phyloP scores from a whole-genome alignment of 2,329 filamentous ascomycete genomes.

The Phialocephala sp. region DNA sequence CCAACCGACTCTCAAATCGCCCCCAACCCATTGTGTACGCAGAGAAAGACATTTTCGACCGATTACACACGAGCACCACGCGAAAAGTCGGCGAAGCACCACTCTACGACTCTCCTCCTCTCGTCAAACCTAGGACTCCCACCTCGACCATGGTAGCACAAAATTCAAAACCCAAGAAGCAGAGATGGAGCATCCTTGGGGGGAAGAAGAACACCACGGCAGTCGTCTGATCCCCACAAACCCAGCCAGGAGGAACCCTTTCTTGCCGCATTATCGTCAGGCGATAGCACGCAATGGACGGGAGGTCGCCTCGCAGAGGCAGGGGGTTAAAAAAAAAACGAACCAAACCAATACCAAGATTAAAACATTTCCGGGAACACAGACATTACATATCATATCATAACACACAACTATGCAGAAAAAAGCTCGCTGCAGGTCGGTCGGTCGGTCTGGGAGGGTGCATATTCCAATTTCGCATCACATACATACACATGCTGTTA shows the following conservation, averaged over 20 bases:
- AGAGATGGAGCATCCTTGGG: conserved; percentile 36
- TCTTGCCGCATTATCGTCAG: neutral
- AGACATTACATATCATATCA: neutral
- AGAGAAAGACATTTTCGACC: conserved; percentile 40
- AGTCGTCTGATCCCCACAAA: conserved; percentile 27
- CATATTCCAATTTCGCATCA: conserved; percentile 8
- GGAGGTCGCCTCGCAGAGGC: neutral
- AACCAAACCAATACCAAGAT: conserved; percentile 4
- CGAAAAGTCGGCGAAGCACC: conserved; percentile 44
- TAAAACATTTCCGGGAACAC: conserved; percentile 4
- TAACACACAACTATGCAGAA: neutral
- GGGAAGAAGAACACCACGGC: conserved; percentile 33
- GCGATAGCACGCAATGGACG: conserved; percentile 10
- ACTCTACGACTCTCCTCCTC: conserved; percentile 30
- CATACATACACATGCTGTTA: conserved; percentile 13
- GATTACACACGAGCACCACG: conserved; percentile 42
- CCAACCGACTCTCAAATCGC: conserved; percentile 23
- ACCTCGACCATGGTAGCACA: conserved; percentile 15
- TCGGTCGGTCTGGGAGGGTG: conserved; percentile 20
- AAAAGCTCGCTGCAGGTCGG: conserved; percentile 11
- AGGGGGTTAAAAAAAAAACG: no score
- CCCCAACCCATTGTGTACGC: conserved; percentile 35
- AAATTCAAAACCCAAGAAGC: conserved; percentile 34
- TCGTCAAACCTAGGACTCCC: conserved; percentile 18
- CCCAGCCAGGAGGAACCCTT: neutral